These are phyloP conservation scores for Tulasnella sp. DNA, from an alignment of 768 basidiomycete genomes.

Conservation along the genomic window DNA sequence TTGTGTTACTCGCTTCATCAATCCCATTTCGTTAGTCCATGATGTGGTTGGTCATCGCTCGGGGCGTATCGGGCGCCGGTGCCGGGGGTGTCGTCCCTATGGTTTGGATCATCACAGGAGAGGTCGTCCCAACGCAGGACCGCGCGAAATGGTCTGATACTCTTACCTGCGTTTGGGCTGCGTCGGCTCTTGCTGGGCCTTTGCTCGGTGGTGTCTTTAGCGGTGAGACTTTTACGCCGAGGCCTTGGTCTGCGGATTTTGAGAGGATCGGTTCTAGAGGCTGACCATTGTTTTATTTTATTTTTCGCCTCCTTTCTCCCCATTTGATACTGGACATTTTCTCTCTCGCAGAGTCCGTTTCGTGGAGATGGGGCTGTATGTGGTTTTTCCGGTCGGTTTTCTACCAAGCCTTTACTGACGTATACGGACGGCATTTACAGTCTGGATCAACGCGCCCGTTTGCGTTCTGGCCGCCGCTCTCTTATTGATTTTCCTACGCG, in stretches of 20 bases:
- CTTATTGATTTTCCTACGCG: constrained; percentile 46
- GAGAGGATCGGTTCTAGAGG: background rate
- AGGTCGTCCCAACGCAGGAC: constrained; percentile 58
- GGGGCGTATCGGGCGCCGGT: constrained; percentile 63
- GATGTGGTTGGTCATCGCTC: constrained; percentile 54
- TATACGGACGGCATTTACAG: constrained; percentile 31
- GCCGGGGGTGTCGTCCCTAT: constrained; percentile 67
- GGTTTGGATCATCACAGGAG: constrained; percentile 79
- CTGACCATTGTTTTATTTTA: background rate
- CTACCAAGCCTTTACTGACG: constrained; percentile 16
- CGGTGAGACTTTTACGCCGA: constrained; percentile 31
- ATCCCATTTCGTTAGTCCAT: constrained; percentile 25
- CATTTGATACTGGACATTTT: background rate
- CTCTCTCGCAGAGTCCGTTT: constrained; percentile 24
- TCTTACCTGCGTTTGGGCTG: constrained; percentile 75
- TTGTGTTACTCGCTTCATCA: constrained; percentile 10
- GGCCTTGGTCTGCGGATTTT: background rate
- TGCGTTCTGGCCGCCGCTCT: constrained; percentile 49
- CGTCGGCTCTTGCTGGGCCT: constrained; percentile 74
- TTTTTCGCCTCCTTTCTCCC: background rate
- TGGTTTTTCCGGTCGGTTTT: constrained; percentile 18
- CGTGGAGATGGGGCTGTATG: constrained; percentile 84
- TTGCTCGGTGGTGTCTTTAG: constrained; percentile 76
- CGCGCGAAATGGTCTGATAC: constrained; percentile 80
- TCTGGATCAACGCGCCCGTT: constrained; percentile 74